phyloP scores from a whole-genome alignment of 2,329 filamentous ascomycete genomes.

The Botryotinia narcissicola region DNA sequence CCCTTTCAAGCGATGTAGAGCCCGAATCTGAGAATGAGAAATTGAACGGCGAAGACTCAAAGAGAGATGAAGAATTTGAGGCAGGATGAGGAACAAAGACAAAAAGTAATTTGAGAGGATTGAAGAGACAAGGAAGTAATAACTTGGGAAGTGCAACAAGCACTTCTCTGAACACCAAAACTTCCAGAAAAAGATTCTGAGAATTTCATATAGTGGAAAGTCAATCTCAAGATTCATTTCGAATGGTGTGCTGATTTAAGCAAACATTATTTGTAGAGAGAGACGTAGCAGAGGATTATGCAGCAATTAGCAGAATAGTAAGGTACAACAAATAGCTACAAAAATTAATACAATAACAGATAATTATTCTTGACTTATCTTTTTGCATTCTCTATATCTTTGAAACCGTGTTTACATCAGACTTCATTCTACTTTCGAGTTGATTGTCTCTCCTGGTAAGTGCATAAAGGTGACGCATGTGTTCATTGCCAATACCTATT shows the following conservation, averaged over 20 bases:
- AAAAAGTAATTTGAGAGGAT: slow-evolving; percentile 17
- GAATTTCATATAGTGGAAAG: background rate
- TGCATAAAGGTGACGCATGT: background rate
- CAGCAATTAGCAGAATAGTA: background rate
- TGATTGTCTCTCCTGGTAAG: background rate
- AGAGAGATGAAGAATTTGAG: slow-evolving; percentile 22
- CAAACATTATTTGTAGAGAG: background rate
- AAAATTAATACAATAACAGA: slow-evolving; percentile 8
- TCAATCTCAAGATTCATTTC: background rate
- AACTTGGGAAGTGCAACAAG: slow-evolving; percentile 26
- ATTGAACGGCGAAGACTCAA: background rate
- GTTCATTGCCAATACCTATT: background rate
- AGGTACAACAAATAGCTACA: background rate
- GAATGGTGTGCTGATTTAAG: background rate
- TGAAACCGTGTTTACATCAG: background rate
- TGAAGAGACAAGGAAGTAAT: slow-evolving; percentile 23
- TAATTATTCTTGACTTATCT: background rate
- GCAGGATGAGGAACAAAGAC: slow-evolving; percentile 28
- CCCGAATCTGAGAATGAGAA: slow-evolving; percentile 15
- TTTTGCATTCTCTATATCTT: background rate
- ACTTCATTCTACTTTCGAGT: background rate
- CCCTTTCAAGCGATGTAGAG: slow-evolving; percentile 31
- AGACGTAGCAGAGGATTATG: background rate
- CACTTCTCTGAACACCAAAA: slow-evolving; percentile 24
- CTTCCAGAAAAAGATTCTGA: slow-evolving; percentile 23